Evolutionary conservation across 2,329 filamentous ascomycete species (phyloP).

Genomic region (Cladosporium oxysporum): DNA sequence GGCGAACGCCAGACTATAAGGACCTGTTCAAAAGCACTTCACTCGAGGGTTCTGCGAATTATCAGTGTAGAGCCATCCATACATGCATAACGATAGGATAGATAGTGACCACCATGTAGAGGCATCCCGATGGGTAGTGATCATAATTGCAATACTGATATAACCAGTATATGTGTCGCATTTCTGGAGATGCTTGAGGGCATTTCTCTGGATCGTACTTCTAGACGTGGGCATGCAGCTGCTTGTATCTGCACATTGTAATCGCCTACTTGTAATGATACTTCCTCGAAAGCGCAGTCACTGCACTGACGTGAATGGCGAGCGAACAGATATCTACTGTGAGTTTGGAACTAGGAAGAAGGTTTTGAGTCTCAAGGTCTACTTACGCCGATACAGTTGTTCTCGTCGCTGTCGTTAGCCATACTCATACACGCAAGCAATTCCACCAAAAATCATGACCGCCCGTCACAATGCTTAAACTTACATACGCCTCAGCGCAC

Average conservation of each 20-base stretch:
- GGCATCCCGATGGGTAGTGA: background rate
- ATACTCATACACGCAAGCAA: background rate
- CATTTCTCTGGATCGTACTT: background rate
- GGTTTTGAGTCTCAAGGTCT: background rate
- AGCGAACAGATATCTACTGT: background rate
- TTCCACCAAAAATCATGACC: background rate
- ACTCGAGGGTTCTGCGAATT: background rate
- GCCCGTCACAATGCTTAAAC: background rate
- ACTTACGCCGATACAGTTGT: background rate
- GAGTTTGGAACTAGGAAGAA: background rate
- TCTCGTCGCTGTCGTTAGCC: background rate
- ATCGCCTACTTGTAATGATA: background rate
- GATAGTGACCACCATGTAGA: background rate
- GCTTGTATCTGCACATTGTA: background rate
- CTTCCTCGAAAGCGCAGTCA: background rate
- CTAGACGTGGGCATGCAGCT: background rate
- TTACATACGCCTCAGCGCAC: background rate
- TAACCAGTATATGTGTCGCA: background rate
- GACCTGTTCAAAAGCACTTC: background rate
- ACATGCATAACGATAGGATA: background rate
- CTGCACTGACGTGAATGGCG: background rate
- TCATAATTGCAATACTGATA: background rate
- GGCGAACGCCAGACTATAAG: no score
- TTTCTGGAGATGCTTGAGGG: background rate
- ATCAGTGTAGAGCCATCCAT: background rate